Conservation (phyloP, 116 monocot species). For the Posidonia oceanica region DNA sequence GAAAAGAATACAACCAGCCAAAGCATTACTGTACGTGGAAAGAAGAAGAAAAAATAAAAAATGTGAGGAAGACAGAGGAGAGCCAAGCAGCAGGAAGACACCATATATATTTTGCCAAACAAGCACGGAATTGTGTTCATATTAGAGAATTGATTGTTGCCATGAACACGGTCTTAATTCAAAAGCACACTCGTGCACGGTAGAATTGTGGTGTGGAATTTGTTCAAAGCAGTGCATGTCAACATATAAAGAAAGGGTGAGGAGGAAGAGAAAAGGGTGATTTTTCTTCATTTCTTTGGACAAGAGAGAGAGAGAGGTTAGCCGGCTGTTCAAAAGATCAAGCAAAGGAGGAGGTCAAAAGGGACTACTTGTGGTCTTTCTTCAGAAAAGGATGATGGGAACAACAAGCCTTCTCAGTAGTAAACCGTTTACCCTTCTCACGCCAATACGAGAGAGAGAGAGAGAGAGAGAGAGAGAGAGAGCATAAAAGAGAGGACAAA, state of each 20-base stretch:
- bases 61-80: not conserved
- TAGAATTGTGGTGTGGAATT: not conserved
- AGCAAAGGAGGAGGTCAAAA: not conserved
- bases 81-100: not conserved
- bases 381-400: not conserved
- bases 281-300: not conserved
- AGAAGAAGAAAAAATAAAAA: not conserved
- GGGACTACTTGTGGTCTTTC: no score
- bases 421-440: no score
- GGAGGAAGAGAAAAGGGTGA: not conserved
- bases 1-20: not conserved
- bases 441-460: not conserved
- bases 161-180: not conserved
- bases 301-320: not conserved
- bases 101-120: not conserved
- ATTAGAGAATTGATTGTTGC: not conserved
- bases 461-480: not conserved
- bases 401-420: no score
- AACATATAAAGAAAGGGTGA: not conserved
- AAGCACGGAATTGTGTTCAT: conserved; percentile 1
- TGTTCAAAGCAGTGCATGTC: conserved; percentile 3
- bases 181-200: not conserved
- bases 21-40: not conserved
- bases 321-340: not conserved
- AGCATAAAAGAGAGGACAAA: not conserved